Base-by-base conservation (phyloP, 805 yeast genomes). In the Zygosaccharomyces pseudorouxii region DNA sequence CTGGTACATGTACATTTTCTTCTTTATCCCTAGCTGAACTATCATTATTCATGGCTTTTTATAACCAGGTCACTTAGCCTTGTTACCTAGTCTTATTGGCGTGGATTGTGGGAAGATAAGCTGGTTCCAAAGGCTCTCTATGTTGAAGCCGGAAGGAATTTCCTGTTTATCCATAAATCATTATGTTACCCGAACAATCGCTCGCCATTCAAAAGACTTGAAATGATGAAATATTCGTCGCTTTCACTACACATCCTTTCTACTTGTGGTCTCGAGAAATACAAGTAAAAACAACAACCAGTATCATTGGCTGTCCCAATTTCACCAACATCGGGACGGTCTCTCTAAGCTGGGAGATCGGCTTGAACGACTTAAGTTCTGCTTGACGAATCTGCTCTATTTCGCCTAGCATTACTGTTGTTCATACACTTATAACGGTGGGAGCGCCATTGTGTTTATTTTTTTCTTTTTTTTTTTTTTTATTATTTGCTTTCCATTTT, bases 291-390 rank as follows among this genome's bases (percentile, higher is more conserved):
- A 19, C 44, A 41, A 28, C 36, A 47, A 19, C 63, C 64, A 60
- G 64, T 60, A 54, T 58, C 54, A 52, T 58, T 59, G 63, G 59
- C 63, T 57, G 58, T 54, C 54, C 50, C 40, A 42, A 51, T 52
- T 9, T 56, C 56, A 9, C 55, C 58, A 44, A 60, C 59, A 53
- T 52, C 42, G 38, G 53, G 55, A 52, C 54, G 54, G 63, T 58
- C 64, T 56, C 64, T 52, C 53, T 58, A 60, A 60, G 54, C 64
- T 60, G 64, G 64, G 14, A 60, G 60, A 60, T 41, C 27, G 46
- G 50, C 38, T 42, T 38, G 41, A 19, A 44, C 50, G 58, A 57
- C 57, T 52, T 53, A 60, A 60, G 64, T 58, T 60, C 64, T 53
- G 64, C 59, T 53, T 54, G 47, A 29, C 46, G 51, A 51, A 47